Percentiles rank a stretch among this genome's conserved stretches.
These are phyloP conservation scores for Dichotomocladium elegans DNA, from an alignment of 371 early-diverging fungal genomes.

Conservation along the genomic window DNA sequence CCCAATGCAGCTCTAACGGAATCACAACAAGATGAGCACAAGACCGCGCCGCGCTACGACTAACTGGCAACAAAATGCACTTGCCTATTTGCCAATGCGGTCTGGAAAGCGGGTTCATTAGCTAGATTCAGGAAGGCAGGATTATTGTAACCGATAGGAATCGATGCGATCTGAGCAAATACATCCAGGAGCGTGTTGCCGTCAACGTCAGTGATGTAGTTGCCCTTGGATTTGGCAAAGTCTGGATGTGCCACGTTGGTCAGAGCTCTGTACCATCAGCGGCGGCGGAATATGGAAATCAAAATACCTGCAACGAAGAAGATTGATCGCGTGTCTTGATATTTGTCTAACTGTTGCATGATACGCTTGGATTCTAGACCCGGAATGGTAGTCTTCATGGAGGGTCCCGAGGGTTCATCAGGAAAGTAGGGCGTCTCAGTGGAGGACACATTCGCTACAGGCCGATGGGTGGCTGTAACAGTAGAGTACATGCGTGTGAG, in stretches of 20 bases:
- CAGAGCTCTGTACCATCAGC: too few species aligned
- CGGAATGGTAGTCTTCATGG: conserved; percentile 34
- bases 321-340: conserved; percentile 44
- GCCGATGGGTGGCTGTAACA: background rate
- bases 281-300: too few species aligned
- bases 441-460: background rate
- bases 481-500: background rate
- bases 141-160: conserved; percentile 76
- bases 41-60: background rate
- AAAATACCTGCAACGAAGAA: conserved; percentile 44
- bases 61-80: background rate
- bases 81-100: conserved; percentile 55
- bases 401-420: conserved; percentile 37
- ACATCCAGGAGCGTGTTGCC: conserved; percentile 69
- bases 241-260: too few species aligned
- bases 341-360: conserved; percentile 26
- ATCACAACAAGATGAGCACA: background rate
- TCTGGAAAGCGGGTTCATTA: conserved; percentile 49
- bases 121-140: conserved; percentile 59
- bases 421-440: conserved; percentile 16
- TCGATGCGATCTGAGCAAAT: conserved; percentile 76
- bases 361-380: conserved; percentile 39
- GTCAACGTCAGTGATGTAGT: conserved; percentile 74
- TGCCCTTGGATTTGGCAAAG: conserved; percentile 65
- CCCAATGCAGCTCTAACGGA: conserved; percentile 62